Evolutionary conservation across 306 rosid species (phyloP), one percentile per base, ranked within the genome.

Genomic region (Sphenostylis stenocarpa): DNA sequence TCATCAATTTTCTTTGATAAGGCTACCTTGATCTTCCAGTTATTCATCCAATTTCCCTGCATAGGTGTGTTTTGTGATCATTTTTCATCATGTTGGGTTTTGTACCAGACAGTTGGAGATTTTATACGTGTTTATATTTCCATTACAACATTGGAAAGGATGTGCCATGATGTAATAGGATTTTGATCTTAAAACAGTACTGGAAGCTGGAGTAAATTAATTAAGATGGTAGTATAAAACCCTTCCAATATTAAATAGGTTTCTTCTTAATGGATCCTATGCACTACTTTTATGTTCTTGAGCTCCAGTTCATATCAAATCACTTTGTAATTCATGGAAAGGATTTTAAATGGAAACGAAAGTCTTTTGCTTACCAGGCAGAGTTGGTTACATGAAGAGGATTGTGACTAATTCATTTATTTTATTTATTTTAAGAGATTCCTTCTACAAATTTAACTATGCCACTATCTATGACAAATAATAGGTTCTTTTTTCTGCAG

Each of bases 401-500:
- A 49, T 51, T 12, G 15, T 31, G 36, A 44, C 23, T 47, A 61
- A 10, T 28, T 45, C 16, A 17, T 62, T 34, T 58, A 29, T 62
- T n/a, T 33, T 33, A 62, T 34, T 34, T 19, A 48, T 14, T 51
- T 51, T 28, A 26, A 38, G 31, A 44, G 41, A 69, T 68, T 79
- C 52, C 29, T 47, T 53, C 45, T 21, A 20, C 41, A 12, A 29
- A 24, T 76, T 71, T 13, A 24, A 65, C 26, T 48, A 31, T 43
- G 56, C 61, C 61, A 26, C 60, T 57, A 12, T 58, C 76, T 39
- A 47, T 76, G 53, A 70, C 56, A 45, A 38, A 7, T 28, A 38
- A 10, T 28, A 15, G 44, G 66, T 79, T 77, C 15, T 52, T 75
- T n/a, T 63, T 56, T 56, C 78, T 90, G 86, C 91, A 94, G 98